A percentile compares a stretch with the other conserved stretches of the same genome.
phyloP scores from a whole-genome alignment of 768 basidiomycete species.

The Melanogaster broomeanus region DNA sequence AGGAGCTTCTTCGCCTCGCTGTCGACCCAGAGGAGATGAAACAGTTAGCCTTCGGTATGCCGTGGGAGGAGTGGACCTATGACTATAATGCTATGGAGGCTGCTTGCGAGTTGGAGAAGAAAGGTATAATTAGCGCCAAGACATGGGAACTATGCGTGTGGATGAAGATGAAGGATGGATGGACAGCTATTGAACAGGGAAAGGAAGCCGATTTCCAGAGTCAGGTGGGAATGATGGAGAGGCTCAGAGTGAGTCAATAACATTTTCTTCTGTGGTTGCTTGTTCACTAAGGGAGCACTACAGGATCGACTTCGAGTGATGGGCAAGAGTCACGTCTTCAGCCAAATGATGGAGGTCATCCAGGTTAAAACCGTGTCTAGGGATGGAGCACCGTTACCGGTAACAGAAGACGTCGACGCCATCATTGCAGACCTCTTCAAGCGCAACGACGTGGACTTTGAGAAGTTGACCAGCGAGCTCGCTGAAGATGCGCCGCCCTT shows the following conservation, averaged over 20 bases:
- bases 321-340: slow-evolving; percentile 32
- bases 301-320: slow-evolving; percentile 30
- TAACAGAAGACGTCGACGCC: slow-evolving; percentile 32
- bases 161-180: slow-evolving; percentile 31
- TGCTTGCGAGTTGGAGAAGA: slow-evolving; percentile 21
- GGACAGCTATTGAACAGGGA: slow-evolving; percentile 31
- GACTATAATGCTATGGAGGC: slow-evolving; percentile 31
- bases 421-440: slow-evolving; percentile 34
- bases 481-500: slow-evolving; percentile 16
- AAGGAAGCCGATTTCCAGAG: slow-evolving; percentile 18
- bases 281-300: slow-evolving; percentile 1
- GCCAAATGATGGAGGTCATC: slow-evolving; percentile 35
- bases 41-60: slow-evolving; percentile 22
- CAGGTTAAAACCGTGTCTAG: slow-evolving; percentile 31
- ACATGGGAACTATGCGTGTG: slow-evolving; percentile 34
- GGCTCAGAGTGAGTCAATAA: slow-evolving; percentile 25
- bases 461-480: slow-evolving; percentile 26
- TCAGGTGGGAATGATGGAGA: slow-evolving; percentile 31
- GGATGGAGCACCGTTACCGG: slow-evolving; percentile 20
- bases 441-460: slow-evolving; percentile 32
- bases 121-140: slow-evolving; percentile 18
- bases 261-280: neutral
- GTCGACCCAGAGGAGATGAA: slow-evolving; percentile 32
- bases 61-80: slow-evolving; percentile 35
- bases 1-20: slow-evolving; percentile 28